Percentiles rank a stretch among this genome's conserved stretches.
These are phyloP conservation scores for Raphanus hybrid DNA, from an alignment of 441 rosid genomes.

Conservation along the genomic window DNA sequence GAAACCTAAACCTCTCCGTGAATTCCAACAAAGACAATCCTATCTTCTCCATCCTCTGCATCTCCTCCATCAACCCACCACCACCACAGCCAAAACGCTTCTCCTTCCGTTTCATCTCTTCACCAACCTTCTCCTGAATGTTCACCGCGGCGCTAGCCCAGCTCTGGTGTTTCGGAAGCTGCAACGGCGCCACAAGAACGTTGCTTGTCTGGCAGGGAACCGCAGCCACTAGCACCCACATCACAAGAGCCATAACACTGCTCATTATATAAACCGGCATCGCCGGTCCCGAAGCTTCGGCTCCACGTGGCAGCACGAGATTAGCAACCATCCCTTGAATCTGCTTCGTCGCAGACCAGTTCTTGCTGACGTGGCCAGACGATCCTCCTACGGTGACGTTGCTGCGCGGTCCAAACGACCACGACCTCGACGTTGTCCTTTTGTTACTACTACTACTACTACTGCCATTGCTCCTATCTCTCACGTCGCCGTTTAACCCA, in stretches of 20 bases:
- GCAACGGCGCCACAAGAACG: slow-evolving; percentile 61
- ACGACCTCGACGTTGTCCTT: slow-evolving; percentile 61
- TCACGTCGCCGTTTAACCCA: slow-evolving; percentile 55
- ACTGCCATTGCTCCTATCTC: slow-evolving; percentile 42
- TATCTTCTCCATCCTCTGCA: slow-evolving; percentile 79
- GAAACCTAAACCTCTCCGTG: slow-evolving; percentile 66
- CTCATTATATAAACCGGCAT: slow-evolving; percentile 69
- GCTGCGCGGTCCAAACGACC: slow-evolving; percentile 84
- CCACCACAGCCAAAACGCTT: slow-evolving; percentile 56
- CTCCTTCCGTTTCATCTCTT: slow-evolving; percentile 93
- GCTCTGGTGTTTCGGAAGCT: slow-evolving; percentile 63
- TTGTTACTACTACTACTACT: slow-evolving; percentile 22
- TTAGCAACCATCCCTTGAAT: slow-evolving; percentile 79
- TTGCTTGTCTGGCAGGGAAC: slow-evolving; percentile 85
- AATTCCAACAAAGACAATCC: slow-evolving; percentile 67
- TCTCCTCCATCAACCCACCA: slow-evolving; percentile 69
- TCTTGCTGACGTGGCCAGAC: slow-evolving; percentile 51
- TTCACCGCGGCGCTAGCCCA: slow-evolving; percentile 71
- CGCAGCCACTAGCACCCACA: slow-evolving; percentile 79
- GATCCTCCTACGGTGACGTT: slow-evolving; percentile 56
- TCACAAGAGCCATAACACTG: slow-evolving; percentile 59
- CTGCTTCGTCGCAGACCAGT: slow-evolving; percentile 92
- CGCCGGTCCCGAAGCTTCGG: slow-evolving; percentile 62
- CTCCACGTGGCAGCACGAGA: slow-evolving; percentile 71
- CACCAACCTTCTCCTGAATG: slow-evolving; percentile 76